Evolutionary conservation across 176 grass and related monocot genomes (phyloP), one percentile per base, ranked within the genome.

Genomic region (Triticum aestivum): DNA sequence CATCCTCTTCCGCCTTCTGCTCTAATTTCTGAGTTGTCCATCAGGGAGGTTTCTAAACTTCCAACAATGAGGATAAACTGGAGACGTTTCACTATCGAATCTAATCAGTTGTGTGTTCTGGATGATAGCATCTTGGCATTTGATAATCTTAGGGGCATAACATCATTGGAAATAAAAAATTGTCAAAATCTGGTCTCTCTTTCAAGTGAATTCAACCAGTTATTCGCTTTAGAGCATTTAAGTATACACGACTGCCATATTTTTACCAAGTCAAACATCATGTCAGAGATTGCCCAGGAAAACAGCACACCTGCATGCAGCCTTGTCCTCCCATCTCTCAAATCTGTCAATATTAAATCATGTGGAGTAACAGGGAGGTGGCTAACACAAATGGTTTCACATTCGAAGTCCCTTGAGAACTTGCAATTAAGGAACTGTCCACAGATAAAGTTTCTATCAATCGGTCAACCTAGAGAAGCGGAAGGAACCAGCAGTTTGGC

Each of bases 311-410:
- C 9, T 54, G 42, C 17, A 76, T 34, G 20, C 7, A 4, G 4
- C 20, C 10, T 7, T 33, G 5, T 37, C 20, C 29, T 62, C 12
- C 83, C 83, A 85, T 77, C 38, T 67, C 29, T 85, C 61, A 54
- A 17, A 52, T 0, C 0, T 18, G 18, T 85, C 20, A 0, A 0
- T 0, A 3, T 85, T 23, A 2, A 1, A 7, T 0, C 5, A 35
- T 76, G 72, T 17, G 83, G 61, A 20, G 5, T 66, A 66, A 9
- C 83, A 54, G 83, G 83, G 39, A 37, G 61, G 13, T 67, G 61
- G 29, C 61, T 85, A 37, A 27, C 11, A 1, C 27, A 49, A 20
- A 13, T 85, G 42, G 39, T 85, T 66, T 3, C 29, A 6, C 73
- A 66, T 39, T 24, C 11, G 0, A 9, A 3, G 8, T 52, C 30